phyloP scores from a whole-genome alignment of 306 rosid species.

The Vicia sativa region DNA sequence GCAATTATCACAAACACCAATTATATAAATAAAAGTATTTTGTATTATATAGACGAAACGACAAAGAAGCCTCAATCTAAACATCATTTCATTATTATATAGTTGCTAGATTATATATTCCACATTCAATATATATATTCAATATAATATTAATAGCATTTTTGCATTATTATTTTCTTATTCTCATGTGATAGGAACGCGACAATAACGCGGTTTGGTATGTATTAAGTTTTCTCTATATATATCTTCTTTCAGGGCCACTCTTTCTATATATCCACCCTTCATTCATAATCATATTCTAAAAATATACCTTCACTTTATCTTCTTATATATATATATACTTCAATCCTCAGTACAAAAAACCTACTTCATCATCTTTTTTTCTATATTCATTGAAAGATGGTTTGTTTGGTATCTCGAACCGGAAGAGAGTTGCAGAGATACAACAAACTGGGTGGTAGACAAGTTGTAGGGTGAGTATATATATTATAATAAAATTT shows the following conservation, averaged over 20 bases:
- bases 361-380: background rate
- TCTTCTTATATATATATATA: too few species aligned
- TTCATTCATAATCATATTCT: too few species aligned
- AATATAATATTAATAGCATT: too few species aligned
- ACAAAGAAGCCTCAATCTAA: slow-evolving; percentile 15
- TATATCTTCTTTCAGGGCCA: background rate
- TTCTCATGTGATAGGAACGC: background rate
- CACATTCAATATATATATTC: too few species aligned
- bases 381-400: slow-evolving; percentile 16
- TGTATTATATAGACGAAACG: background rate
- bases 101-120: background rate
- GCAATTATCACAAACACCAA: background rate
- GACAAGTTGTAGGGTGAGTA: slow-evolving; percentile 93
- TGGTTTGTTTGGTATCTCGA: slow-evolving; percentile 73
- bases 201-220: slow-evolving; percentile 18
- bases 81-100: background rate
- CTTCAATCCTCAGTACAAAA: background rate
- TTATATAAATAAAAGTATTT: background rate
- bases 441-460: slow-evolving; percentile 79
- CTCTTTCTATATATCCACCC: background rate
- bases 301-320: background rate
- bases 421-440: slow-evolving; percentile 90
- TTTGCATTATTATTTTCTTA: slow-evolving; percentile 8
- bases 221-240: background rate
- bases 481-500: background rate